Percentiles rank a stretch among this genome's conserved stretches.
Conservation (phyloP, 305 asterid genomes). For the Fraxinus ornus region DNA sequence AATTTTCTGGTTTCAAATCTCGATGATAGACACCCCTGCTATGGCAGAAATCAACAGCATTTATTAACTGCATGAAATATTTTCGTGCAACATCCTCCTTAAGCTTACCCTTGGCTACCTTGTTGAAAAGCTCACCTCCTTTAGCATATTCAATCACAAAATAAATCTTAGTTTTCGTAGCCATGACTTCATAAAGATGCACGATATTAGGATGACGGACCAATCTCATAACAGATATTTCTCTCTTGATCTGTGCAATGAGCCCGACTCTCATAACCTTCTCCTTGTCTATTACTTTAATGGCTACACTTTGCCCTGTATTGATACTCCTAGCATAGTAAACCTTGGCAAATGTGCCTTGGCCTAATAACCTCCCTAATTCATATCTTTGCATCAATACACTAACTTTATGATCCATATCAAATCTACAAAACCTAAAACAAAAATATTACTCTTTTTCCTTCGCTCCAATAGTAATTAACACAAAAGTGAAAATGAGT, state of each 20-base stretch:
- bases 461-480: conserved; percentile 1
- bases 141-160: conserved; percentile 57
- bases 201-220: conserved; percentile 48
- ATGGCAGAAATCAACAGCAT: conserved; percentile 58
- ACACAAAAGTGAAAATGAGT: background rate
- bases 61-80: conserved; percentile 45
- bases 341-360: conserved; percentile 60
- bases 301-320: conserved; percentile 55
- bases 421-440: conserved; percentile 21
- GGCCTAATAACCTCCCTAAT: conserved; percentile 53
- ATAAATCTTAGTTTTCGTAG: conserved; percentile 60
- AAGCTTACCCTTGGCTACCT: conserved; percentile 44
- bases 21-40: conserved; percentile 60
- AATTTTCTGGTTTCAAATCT: conserved; percentile 61
- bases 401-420: conserved; percentile 37
- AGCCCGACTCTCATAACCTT: conserved; percentile 38
- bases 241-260: conserved; percentile 45
- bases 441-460: conserved; percentile 10
- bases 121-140: conserved; percentile 62
- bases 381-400: conserved; percentile 51
- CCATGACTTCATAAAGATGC: conserved; percentile 59
- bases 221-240: conserved; percentile 49
- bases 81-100: conserved; percentile 43
- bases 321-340: conserved; percentile 39
- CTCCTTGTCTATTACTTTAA: conserved; percentile 52